Percentiles rank a stretch among this genome's conserved stretches.
Evolutionary conservation across 495 filamentous ascomycete genomes (phyloP).

Genomic region (Penicillium coprophilum): DNA sequence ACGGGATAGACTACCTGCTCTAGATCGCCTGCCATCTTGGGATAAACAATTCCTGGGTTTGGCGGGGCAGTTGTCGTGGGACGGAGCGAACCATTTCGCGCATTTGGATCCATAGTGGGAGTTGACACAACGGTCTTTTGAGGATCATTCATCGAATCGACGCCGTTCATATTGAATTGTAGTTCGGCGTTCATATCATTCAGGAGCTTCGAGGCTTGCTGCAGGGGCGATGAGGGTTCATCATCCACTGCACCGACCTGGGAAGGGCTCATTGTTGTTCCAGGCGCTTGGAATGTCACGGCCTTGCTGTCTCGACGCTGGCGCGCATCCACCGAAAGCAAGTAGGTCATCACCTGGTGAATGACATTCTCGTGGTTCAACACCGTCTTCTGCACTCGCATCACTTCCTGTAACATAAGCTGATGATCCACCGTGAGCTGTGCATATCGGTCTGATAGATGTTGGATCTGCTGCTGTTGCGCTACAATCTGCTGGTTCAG

Average conservation of each 20-base stretch:
- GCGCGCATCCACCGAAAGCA: slow-evolving; percentile 64
- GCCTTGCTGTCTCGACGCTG: slow-evolving; percentile 61
- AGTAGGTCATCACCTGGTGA: slow-evolving; percentile 69
- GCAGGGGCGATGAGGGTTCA: slow-evolving; percentile 76
- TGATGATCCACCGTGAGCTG: slow-evolving; percentile 83
- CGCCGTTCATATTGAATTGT: slow-evolving; percentile 68
- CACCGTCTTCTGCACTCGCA: slow-evolving; percentile 85
- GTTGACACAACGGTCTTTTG: slow-evolving; percentile 54
- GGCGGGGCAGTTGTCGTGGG: slow-evolving; percentile 52
- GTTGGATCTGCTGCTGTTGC: slow-evolving; percentile 87
- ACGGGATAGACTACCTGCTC: slow-evolving; percentile 89
- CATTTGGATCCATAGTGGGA: slow-evolving; percentile 41
- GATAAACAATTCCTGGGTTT: slow-evolving; percentile 51
- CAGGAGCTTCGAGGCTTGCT: slow-evolving; percentile 86
- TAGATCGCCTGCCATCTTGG: slow-evolving; percentile 59
- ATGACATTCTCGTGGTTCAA: slow-evolving; percentile 78
- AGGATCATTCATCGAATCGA: slow-evolving; percentile 75
- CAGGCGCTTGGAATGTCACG: slow-evolving; percentile 46
- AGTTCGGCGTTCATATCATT: slow-evolving; percentile 76
- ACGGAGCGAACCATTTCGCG: slow-evolving; percentile 41
- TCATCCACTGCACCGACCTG: slow-evolving; percentile 58
- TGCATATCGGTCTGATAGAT: slow-evolving; percentile 78
- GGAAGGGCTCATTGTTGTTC: slow-evolving; percentile 41
- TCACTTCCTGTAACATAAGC: slow-evolving; percentile 81
- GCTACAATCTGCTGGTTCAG: slow-evolving; percentile 85